These are phyloP conservation scores for Suhomyces kunorum DNA, from an alignment of 1,139 yeast genomes.

Conservation along the genomic window DNA sequence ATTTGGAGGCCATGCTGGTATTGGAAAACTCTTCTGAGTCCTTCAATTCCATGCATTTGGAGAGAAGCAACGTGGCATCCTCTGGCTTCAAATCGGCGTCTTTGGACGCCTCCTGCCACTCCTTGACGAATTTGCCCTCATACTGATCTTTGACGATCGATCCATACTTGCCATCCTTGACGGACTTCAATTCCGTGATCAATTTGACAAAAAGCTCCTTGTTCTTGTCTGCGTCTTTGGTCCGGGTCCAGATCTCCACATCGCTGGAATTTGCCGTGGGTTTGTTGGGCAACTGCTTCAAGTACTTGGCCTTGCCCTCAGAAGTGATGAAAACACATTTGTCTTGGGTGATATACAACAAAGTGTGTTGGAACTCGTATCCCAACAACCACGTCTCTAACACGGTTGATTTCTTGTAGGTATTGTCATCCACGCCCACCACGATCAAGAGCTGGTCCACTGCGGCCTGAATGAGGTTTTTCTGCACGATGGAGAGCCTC, in stretches of 20 bases:
- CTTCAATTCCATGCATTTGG: conserved; percentile 65
- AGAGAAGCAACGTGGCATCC: conserved; percentile 47
- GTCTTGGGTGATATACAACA: conserved; percentile 62
- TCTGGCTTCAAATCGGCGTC: conserved; percentile 29
- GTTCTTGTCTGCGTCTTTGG: conserved; percentile 79
- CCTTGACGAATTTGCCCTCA: conserved; percentile 80
- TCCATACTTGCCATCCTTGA: conserved; percentile 57
- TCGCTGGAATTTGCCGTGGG: conserved; percentile 42
- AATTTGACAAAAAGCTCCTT: conserved; percentile 64
- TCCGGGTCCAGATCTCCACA: conserved; percentile 74
- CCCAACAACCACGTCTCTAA: conserved; percentile 92
- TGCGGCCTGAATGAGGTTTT: conserved; percentile 40
- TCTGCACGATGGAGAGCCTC: conserved; percentile 44
- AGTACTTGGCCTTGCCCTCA: conserved; percentile 82
- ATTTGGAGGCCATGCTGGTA: conserved; percentile 70
- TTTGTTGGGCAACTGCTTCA: conserved; percentile 52
- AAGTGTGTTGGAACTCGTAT: conserved; percentile 92
- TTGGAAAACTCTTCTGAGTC: conserved; percentile 75
- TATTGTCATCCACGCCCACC: conserved; percentile 86
- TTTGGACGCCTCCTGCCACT: conserved; percentile 67
- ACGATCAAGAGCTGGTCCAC: conserved; percentile 58
- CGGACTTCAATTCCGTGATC: conserved; percentile 46
- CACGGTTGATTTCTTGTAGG: conserved; percentile 86
- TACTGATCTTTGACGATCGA: conserved; percentile 69
- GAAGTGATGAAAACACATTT: conserved; percentile 73